Evolutionary conservation across 2,329 filamentous ascomycete species (phyloP).

Genomic region (Ophiocordyceps sinensis): DNA sequence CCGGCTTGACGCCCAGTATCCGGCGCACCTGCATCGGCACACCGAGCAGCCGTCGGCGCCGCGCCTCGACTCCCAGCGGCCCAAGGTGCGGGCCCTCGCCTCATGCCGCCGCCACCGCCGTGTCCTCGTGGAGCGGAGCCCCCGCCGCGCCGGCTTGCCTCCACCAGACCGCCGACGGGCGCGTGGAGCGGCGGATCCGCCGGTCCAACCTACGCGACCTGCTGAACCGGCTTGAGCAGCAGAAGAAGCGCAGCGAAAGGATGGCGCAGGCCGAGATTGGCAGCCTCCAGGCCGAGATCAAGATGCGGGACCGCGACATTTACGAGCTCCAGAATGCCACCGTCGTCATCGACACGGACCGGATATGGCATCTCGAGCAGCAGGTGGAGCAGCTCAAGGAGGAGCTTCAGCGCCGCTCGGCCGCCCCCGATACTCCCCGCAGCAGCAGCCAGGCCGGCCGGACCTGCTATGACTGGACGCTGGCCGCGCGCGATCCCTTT

Average conservation of each 20-base stretch:
- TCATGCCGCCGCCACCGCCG: slow-evolving; percentile 3
- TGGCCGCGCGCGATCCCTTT: slow-evolving; percentile 33
- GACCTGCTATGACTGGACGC: slow-evolving; percentile 32
- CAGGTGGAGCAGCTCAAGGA: slow-evolving; percentile 22
- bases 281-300: slow-evolving; percentile 32
- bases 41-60: slow-evolving; percentile 27
- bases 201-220: slow-evolving; percentile 44
- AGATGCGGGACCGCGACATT: slow-evolving; percentile 36
- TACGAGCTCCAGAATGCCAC: slow-evolving; percentile 36
- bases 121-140: slow-evolving; percentile 17
- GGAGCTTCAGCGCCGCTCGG: slow-evolving; percentile 15
- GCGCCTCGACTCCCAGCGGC: slow-evolving; percentile 28
- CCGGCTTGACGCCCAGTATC: slow-evolving; percentile 45
- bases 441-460: no score
- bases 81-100: slow-evolving; percentile 4
- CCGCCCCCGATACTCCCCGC: slow-evolving; percentile 3
- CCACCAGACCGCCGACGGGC: slow-evolving; percentile 40
- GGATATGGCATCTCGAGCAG: slow-evolving; percentile 25
- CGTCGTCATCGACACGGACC: slow-evolving; percentile 30
- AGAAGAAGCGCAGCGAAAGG: slow-evolving; percentile 25
- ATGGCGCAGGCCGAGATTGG: slow-evolving; percentile 31
- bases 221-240: slow-evolving; percentile 35
- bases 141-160: slow-evolving; percentile 17
- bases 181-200: slow-evolving; percentile 40
- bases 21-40: slow-evolving; percentile 31